A percentile compares a stretch with the other conserved stretches of the same genome.
Conservation (phyloP, 2,329 filamentous ascomycete species). For the Apiospora arundinis region DNA sequence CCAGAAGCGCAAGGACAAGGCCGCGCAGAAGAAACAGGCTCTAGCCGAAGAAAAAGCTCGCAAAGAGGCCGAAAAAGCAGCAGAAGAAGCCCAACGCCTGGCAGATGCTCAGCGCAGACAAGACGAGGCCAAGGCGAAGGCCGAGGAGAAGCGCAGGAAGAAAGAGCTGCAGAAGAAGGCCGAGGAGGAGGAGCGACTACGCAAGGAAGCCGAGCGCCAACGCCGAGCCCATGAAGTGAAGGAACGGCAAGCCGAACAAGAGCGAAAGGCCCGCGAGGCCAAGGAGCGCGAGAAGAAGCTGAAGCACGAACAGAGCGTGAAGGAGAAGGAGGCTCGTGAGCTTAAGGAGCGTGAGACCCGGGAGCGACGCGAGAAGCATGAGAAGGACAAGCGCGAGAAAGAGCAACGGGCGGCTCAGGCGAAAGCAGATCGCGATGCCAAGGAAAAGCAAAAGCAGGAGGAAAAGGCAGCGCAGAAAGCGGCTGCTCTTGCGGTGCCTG, state of each 20-base stretch:
- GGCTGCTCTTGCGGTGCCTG: slow-evolving; percentile 43
- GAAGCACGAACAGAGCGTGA: slow-evolving; percentile 81
- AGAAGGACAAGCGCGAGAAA: slow-evolving; percentile 64
- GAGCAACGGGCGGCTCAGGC: slow-evolving; percentile 52
- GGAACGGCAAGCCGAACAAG: slow-evolving; percentile 82
- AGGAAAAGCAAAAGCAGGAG: slow-evolving; percentile 53
- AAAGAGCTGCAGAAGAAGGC: slow-evolving; percentile 89
- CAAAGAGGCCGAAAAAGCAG: slow-evolving; percentile 87
- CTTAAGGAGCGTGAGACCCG: slow-evolving; percentile 69
- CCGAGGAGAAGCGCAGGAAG: slow-evolving; percentile 90
- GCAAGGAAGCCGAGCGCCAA: slow-evolving; percentile 85
- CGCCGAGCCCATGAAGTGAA: slow-evolving; percentile 82
- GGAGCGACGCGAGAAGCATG: slow-evolving; percentile 63
- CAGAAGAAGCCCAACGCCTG: slow-evolving; percentile 79
- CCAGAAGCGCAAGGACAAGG: slow-evolving; percentile 94
- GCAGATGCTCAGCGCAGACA: slow-evolving; percentile 78
- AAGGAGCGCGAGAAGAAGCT: slow-evolving; percentile 84
- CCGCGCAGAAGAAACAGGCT: slow-evolving; percentile 84
- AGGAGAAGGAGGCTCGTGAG: slow-evolving; percentile 79
- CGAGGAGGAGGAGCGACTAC: slow-evolving; percentile 84
- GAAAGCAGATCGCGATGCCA: slow-evolving; percentile 54
- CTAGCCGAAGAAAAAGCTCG: slow-evolving; percentile 90
- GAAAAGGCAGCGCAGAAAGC: slow-evolving; percentile 51
- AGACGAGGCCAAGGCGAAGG: slow-evolving; percentile 81
- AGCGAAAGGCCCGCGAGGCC: slow-evolving; percentile 81